Conservation (phyloP, 1,284 basidiomycete species). For the Cystobasidiaceae sp. region DNA sequence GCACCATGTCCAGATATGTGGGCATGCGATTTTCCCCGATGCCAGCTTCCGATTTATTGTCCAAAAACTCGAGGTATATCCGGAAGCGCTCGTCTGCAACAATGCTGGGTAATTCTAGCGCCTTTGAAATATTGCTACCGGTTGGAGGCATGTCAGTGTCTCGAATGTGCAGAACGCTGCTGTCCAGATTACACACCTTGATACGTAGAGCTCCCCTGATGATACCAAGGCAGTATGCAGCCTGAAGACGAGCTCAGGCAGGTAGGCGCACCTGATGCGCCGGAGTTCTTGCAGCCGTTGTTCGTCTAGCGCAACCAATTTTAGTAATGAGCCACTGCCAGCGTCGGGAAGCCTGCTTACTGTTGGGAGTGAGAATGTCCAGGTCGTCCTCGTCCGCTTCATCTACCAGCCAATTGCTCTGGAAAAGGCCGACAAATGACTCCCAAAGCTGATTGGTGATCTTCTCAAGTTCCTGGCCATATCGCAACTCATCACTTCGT, state of each 20-base stretch:
- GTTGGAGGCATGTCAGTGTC: background rate
- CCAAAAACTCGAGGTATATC: conserved; percentile 79
- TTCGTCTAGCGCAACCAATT: conserved; percentile 51
- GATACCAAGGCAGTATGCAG: conserved; percentile 69
- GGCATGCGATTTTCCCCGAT: conserved; percentile 51
- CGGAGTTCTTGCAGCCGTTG: conserved; percentile 63
- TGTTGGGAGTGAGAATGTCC: conserved; percentile 1
- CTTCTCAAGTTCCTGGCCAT: conserved; percentile 1
- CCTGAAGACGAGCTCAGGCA: conserved; percentile 84
- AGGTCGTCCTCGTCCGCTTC: conserved; percentile 46
- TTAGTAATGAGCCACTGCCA: background rate
- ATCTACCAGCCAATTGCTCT: conserved; percentile 65
- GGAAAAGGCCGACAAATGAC: conserved; percentile 61
- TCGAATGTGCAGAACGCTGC: background rate
- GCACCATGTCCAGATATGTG: conserved; percentile 66
- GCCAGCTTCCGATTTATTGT: conserved; percentile 42
- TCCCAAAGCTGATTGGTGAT: conserved; percentile 45
- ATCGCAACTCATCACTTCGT: conserved; percentile 1
- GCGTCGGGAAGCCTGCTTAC: conserved; percentile 11
- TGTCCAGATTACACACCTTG: conserved; percentile 56
- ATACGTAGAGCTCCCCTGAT: conserved; percentile 58
- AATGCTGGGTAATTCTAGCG: conserved; percentile 70
- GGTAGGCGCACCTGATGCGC: conserved; percentile 77
- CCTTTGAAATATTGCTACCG: conserved; percentile 70
- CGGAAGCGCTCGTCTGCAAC: conserved; percentile 84